Evolutionary conservation across 1,139 yeast genomes (phyloP).

Genomic region (Hansenula sp.): DNA sequence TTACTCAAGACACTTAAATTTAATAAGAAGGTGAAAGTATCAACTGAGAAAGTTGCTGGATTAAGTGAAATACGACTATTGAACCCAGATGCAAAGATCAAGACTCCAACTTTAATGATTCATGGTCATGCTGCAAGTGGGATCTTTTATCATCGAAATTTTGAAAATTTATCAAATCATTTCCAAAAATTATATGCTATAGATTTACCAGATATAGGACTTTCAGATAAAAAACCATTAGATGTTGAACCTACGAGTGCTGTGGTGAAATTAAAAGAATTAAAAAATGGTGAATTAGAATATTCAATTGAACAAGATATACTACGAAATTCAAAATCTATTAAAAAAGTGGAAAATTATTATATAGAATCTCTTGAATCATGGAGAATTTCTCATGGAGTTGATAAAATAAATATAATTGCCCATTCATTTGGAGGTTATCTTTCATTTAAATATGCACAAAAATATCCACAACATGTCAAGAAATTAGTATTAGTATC

Average conservation of each 20-base stretch:
- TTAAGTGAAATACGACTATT: conserved; percentile 14
- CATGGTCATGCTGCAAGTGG: conserved; percentile 94
- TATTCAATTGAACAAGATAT: conserved; percentile 22
- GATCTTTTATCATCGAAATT: conserved; percentile 80
- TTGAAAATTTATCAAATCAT: conserved; percentile 43
- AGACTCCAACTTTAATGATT: conserved; percentile 48
- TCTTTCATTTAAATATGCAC: conserved; percentile 70
- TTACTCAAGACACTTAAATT: conserved; percentile 9
- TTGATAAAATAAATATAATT: conserved; percentile 62
- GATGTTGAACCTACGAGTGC: conserved; percentile 3
- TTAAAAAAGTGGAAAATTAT: conserved; percentile 61
- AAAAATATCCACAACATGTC: conserved; percentile 61
- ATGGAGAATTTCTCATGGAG: conserved; percentile 64
- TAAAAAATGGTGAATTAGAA: conserved; percentile 5
- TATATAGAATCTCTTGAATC: conserved; percentile 78
- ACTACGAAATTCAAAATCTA: conserved; percentile 36
- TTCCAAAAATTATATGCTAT: conserved; percentile 61
- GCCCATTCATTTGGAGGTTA: conserved; percentile 97
- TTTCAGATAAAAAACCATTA: conserved; percentile 33
- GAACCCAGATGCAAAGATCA: conserved; percentile 7
- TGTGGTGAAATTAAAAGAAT: conserved; percentile 8
- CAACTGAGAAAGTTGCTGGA: conserved; percentile 11
- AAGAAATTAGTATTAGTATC: conserved; percentile 68
- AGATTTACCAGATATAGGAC: conserved; percentile 84
- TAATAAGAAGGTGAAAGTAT: conserved; percentile 6